Base-by-base conservation (phyloP, 2,329 filamentous ascomycete species). In the Periconia digitata region DNA sequence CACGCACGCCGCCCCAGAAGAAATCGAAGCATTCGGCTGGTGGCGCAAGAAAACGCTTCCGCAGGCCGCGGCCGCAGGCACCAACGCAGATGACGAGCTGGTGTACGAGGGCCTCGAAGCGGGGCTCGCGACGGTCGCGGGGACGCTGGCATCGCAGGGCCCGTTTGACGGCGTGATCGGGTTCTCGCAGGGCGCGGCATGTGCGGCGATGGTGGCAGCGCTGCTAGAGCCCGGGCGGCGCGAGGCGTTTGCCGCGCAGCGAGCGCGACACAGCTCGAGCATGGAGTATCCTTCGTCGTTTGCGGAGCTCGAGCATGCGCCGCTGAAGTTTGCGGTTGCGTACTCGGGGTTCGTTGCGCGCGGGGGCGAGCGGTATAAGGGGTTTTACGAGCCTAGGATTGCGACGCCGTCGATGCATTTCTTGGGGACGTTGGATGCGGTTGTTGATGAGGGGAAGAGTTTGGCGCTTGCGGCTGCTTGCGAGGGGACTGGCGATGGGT, bases 401-500 rank as follows among this genome's bases (percentile, higher is more conserved):
- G 70, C 67, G 53, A 96, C 92, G 50, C 89, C 90, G 0, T 83
- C 88, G 53, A 69, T 95, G 72, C 90, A 96, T 74, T 87, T 91
- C 58, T 70, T 96, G 21, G 92, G 92, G 1, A 86, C 84, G 45
- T 75, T 96, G 58, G 92, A 96, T 74, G 90, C 87, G 2, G 89
- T 96, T 1, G 92, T 97, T 0, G 89, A 91, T 24, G 92, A 96
- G 75, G 72, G 72, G 44, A 77, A 89, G 63, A 89, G 84, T 67
- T 76, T 81, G 60, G 80, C 76, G 18, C 72, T 96, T 49, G 79
- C 88, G 2, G 84, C 90, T 20, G 78, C 80, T 40, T 90, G 85
- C 68, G 79, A 55, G 65, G 59, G 81, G 57, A 72, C 66, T 38
- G 76, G 78, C 24, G 24, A 27, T 15, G 27, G 27, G 12, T 12